Evolutionary conservation across 768 basidiomycete species (phyloP), one percentile per base, ranked within the genome.

Genomic region (Myochromella boudieri): DNA sequence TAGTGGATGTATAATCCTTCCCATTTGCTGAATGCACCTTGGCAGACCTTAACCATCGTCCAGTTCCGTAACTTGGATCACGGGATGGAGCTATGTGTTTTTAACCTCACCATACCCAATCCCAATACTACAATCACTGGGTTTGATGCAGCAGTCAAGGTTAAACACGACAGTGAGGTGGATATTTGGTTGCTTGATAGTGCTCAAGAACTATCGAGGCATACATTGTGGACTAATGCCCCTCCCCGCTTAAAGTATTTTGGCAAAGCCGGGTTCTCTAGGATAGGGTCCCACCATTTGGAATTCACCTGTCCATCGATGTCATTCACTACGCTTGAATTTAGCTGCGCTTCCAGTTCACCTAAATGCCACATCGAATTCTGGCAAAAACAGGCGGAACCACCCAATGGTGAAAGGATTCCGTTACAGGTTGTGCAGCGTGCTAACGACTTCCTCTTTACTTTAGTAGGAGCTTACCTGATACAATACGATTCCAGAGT

Each of bases 121-220:
- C 32, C 22, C 12, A 48, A 34, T 14, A 25, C 11, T 1, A 33
- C 37, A 5, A 33, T 33, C 11, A 6, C 32, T n/a, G 32, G 32
- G 32, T 33, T 52, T 18, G 46, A 52, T 33, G 39, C 51, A 3
- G 46, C 45, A 10, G 41, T 47, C 11, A 18, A 38, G 9, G 15
- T 48, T 17, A 12, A 42, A 9, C 22, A 21, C 6, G 31, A 33
- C 34, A 52, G 40, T 22, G 36, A 37, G 37, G 12, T 52, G 4
- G 46, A 52, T 29, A 25, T 52, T 15, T 52, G 51, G 51, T 27
- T 45, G 40, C 46, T 52, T 6, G 46, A 52, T 44, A 22, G 20
- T 32, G 38, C 37, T 34, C 18, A 17, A 12, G 51, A 52, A 21
- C 38, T 47, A 12, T 33, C 39, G 11, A 26, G 24, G 6, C 26